Evolutionary conservation across 164 flowering plant genomes (phyloP), one percentile per base, ranked within the genome.

Genomic region (Chimonanthus praecox): DNA sequence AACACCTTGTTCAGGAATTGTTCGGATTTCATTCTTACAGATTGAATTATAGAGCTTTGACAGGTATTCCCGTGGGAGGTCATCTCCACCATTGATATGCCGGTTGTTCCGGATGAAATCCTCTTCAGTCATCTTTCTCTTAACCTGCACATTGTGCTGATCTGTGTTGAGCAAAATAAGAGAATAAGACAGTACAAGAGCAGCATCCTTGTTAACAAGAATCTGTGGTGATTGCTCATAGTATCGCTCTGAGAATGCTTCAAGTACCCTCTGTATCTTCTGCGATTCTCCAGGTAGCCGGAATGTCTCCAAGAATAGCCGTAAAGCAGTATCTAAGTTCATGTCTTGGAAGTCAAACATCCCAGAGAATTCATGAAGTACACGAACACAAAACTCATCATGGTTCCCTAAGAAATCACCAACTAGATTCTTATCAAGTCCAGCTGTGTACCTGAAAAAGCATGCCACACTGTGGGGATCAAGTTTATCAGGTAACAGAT

Each of bases 81-180:
- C 87, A 49, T 51, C 75, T 8, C 87, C 82, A 33, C 80, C 87
- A 79, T 84, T 84, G 16, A 82, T 84, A n/a, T 46, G 77, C 33
- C 87, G 72, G 73, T 84, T 84, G 46, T 82, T 84, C 18, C 85
- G 73, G 44, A 84, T 81, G 67, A 84, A 84, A 69, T 83, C 87
- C 62, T 84, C 87, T 77, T 84, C 87, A 3, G 85, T 80, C 87
- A 84, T 84, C 76, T 84, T 84, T 77, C 78, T 84, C 76, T 84
- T 84, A 33, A 84, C 87, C 75, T 82, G 87, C 13, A 75, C 78
- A 67, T 82, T 82, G 75, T 82, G 87, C 60, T 75, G 85, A 79
- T 84, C 87, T 3, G 87, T 84, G 75, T 84, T 84, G 10, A 84
- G 85, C 84, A 84, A 8, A 45, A 84, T 84, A n/a, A 84, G 61